A percentile compares a stretch with the other conserved stretches of the same genome.
Conservation (phyloP, 2,329 filamentous ascomycete genomes). For the Arachnomyces sp. region DNA sequence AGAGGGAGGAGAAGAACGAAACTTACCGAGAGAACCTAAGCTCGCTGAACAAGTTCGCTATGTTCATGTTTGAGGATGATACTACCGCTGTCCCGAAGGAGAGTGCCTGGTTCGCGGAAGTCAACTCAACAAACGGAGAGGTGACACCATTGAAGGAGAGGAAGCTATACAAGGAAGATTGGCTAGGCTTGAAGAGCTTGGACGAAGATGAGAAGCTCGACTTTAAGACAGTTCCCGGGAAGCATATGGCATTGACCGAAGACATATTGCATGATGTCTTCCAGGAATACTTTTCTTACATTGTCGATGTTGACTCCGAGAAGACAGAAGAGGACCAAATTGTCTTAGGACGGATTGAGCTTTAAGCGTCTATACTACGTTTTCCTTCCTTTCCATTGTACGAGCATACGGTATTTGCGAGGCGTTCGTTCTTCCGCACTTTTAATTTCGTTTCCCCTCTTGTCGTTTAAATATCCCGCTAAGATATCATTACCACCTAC, state of each 20-base stretch:
- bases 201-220: constrained; percentile 71
- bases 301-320: constrained; percentile 6
- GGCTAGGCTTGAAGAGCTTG: constrained; percentile 73
- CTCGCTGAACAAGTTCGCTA: constrained; percentile 65
- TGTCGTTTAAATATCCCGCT: too few species aligned
- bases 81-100: constrained; percentile 81
- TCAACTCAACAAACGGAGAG: constrained; percentile 57
- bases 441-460: too few species aligned
- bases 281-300: constrained; percentile 35
- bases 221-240: constrained; percentile 64
- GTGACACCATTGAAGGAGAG: constrained; percentile 61
- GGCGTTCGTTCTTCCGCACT: too few species aligned
- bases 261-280: constrained; percentile 60
- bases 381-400: too few species aligned
- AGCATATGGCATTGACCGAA: constrained; percentile 73
- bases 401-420: too few species aligned
- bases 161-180: constrained; percentile 77
- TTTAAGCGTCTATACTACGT: too few species aligned
- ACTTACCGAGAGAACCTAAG: constrained; percentile 65
- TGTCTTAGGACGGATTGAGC: too few species aligned
- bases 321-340: too few species aligned
- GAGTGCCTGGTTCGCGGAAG: constrained; percentile 82
- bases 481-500: too few species aligned
- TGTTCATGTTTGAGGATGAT: constrained; percentile 87
- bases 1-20: constrained; percentile 64